Evolutionary conservation across 2,329 filamentous ascomycete genomes (phyloP), one percentile per base, ranked within the genome.

Genomic region (Samsoniella hepiali): DNA sequence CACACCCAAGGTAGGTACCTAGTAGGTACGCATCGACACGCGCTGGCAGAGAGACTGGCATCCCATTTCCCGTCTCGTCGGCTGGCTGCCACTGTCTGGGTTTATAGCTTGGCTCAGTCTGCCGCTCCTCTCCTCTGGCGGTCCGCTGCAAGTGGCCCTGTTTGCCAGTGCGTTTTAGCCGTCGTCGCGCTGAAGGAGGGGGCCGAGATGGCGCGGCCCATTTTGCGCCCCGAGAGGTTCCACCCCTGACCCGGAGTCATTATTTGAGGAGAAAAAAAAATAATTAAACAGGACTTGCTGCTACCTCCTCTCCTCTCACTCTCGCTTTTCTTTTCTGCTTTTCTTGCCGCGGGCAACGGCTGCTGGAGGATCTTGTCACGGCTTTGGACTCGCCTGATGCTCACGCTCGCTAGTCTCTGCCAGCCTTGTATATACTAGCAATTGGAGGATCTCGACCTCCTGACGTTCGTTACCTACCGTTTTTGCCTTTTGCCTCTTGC

Each of bases 381-480:
- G 45, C 56, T 27, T 34, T 22, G 55, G 54, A 69, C 68, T 68
- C 67, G 70, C 78, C 11, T 80, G 34, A 56, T 55, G 44, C 51
- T 77, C 77, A 76, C 6, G 75, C 74, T 61, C 74, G 77, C 7
- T 79, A 77, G 67, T 63, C 80, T 63, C 77, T 78, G 64, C 76
- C 80, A 69, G 76, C 76, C 61, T 57, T 58, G 53, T 63, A 58
- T 58, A 57, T 78, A 36, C 58, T 64, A 36, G 31, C 65, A n/a
- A 53, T 55, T 54, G 61, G 64, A 60, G 61, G 61, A 57, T 59
- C 42, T 64, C 50, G 56, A 63, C 63, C 65, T 66, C 65, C 65
- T 53, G 56, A 65, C 65, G 58, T 56, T 58, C 65, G 57, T 64
- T 64, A 62, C 58, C 51, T 53, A 32, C 49, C 53, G 45, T 47